These are phyloP conservation scores for Euptelea pleiosperma DNA, from an alignment of 164 flowering plant species.

Conservation along the genomic window DNA sequence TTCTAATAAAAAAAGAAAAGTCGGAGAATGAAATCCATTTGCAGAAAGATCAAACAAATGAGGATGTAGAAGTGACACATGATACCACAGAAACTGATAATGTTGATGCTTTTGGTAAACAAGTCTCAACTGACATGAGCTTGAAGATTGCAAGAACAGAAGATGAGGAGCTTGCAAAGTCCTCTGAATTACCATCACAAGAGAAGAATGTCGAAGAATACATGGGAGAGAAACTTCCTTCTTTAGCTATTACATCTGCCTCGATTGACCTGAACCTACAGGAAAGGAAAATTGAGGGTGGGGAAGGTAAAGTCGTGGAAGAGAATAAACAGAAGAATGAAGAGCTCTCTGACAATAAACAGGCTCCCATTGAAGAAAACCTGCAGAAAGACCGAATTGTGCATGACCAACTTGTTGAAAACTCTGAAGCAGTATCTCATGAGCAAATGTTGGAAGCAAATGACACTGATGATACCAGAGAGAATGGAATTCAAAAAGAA, in stretches of 20 bases:
- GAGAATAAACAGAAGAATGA: conserved; percentile 3
- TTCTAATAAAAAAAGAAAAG: conserved; percentile 7
- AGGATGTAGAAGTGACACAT: conserved; percentile 4
- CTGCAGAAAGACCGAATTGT: background rate
- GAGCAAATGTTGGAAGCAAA: conserved; percentile 4
- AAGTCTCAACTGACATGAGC: conserved; percentile 2
- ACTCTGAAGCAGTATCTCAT: background rate
- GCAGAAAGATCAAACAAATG: conserved; percentile 14
- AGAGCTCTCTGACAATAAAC: conserved; percentile 1
- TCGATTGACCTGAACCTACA: conserved; percentile 1
- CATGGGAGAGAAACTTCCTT: background rate
- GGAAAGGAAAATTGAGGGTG: conserved; percentile 1
- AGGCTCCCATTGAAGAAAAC: conserved; percentile 11
- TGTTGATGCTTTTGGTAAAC: background rate
- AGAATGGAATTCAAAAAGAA: conserved; percentile 1
- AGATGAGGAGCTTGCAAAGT: conserved; percentile 1
- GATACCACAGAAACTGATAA: background rate
- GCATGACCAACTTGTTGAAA: conserved; percentile 6
- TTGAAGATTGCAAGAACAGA: conserved; percentile 6
- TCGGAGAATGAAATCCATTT: conserved; percentile 12
- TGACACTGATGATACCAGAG: background rate
- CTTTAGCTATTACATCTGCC: background rate
- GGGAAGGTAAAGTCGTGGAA: background rate
- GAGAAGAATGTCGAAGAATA: background rate
- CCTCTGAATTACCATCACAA: conserved; percentile 9